Evolutionary conservation across 257 asterid species (phyloP).

Genomic region (Thymus mandschuricus): DNA sequence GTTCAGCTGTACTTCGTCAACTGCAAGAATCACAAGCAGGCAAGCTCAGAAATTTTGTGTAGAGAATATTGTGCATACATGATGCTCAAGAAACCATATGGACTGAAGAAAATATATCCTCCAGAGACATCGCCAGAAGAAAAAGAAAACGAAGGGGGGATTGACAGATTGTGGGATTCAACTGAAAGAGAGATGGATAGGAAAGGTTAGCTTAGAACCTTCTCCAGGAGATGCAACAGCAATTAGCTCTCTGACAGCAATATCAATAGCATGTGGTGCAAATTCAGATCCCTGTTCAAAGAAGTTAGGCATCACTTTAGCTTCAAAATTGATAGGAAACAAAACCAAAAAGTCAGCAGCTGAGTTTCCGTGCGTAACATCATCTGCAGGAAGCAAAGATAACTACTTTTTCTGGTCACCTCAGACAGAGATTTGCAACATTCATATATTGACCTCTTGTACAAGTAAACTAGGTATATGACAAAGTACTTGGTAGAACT

Average conservation of each 20-base stretch:
- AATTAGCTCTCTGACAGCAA: slow-evolving; percentile 71
- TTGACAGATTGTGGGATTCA: slow-evolving; percentile 22
- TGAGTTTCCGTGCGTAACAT: slow-evolving; percentile 1
- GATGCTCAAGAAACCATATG: slow-evolving; percentile 8
- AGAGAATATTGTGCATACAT: not conserved
- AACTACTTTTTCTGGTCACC: slow-evolving; percentile 1
- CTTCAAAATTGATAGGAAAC: slow-evolving; percentile 12
- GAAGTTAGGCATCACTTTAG: slow-evolving; percentile 23
- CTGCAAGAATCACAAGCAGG: slow-evolving; percentile 43
- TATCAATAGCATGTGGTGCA: slow-evolving; percentile 67
- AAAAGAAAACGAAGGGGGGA: not conserved
- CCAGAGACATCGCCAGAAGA: slow-evolving; percentile 13
- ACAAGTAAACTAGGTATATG: slow-evolving; percentile 3
- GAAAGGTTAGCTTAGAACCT: slow-evolving; percentile 49
- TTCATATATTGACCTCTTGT: slow-evolving; percentile 21
- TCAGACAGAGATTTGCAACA: slow-evolving; percentile 2
- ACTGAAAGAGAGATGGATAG: slow-evolving; percentile 20
- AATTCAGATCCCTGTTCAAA: slow-evolving; percentile 68
- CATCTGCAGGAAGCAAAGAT: not conserved
- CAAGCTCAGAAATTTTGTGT: not conserved
- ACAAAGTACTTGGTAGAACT: not conserved
- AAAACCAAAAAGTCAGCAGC: not conserved
- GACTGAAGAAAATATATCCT: slow-evolving; percentile 5
- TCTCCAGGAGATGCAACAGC: slow-evolving; percentile 63
- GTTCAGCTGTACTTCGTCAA: slow-evolving; percentile 61